Evolutionary conservation across 768 basidiomycete species (phyloP), one percentile per base, ranked within the genome.

Genomic region (Pisolithus microcarpus): DNA sequence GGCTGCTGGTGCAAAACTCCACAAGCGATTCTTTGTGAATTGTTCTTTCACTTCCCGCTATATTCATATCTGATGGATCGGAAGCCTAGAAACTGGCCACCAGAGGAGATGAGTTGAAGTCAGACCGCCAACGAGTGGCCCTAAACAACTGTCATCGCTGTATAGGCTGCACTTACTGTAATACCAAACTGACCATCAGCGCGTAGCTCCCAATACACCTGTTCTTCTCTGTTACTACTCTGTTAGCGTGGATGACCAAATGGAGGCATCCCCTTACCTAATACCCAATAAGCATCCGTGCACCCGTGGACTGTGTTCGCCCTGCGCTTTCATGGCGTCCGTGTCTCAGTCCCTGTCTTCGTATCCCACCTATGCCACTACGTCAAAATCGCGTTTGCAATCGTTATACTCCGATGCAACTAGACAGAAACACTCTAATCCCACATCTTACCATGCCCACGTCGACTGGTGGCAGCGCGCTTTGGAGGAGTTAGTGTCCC

Each of bases 381-480:
- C 60, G 3, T 64, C 69, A 15, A 66, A 59, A 9, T 60, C 77
- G 21, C 81, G 88, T 7, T 72, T 91, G 0, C 82, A 87, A 54
- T 81, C 91, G 0, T 74, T 97, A 7, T 97, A 94, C 68, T 87
- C 92, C 7, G 91, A 94, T 61, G 82, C 94, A 51, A 81, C 87
- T 0, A 74, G 82, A 11, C 91, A 94, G 68, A 89, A 86, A 59
- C 72, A 80, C 44, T 85, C 90, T 1, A 94, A 97, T 65, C 87
- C 91, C 0, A 77, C 85, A 2, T 84, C 89, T 4, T 96, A 84
- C 65, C 69, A 80, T 45, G 80, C 89, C 10, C 88, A 89, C 61
- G 72, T 91, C 28, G 80, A 84, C 49, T 97, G 93, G 93, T 97
- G 94, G 94, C 80, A 78, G 31, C 70, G 72, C 42, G 79, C 81